Evolutionary conservation across 495 filamentous ascomycete species (phyloP).

Genomic region (Oleoguttula mirabilis): DNA sequence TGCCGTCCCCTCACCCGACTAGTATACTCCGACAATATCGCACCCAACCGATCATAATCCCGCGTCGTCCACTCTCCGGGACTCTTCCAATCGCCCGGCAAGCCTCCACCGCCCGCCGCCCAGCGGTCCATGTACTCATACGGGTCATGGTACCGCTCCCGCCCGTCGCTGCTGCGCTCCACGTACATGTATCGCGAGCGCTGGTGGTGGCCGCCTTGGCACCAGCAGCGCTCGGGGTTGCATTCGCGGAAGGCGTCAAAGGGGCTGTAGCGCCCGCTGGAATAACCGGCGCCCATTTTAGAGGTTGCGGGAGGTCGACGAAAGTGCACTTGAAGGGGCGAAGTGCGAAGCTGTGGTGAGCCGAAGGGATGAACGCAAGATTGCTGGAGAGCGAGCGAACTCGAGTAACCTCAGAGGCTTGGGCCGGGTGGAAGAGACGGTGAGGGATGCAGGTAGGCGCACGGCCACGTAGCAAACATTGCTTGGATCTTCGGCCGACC

Average conservation of each 20-base stretch:
- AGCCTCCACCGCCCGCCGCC: neutral
- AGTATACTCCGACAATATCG: conserved; percentile 6
- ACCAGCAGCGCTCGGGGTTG: neutral
- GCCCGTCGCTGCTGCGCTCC: conserved; percentile 2
- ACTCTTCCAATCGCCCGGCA: neutral
- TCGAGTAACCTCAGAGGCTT: neutral
- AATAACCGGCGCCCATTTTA: conserved; percentile 7
- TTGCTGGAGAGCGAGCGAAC: neutral
- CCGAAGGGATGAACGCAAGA: neutral
- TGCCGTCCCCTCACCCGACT: neutral
- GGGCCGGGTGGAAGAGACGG: neutral
- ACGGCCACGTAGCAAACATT: neutral
- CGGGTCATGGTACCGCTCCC: neutral
- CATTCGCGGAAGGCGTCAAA: neutral
- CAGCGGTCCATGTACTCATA: neutral
- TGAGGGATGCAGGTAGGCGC: neutral
- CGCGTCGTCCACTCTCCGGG: neutral
- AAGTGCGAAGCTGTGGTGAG: neutral
- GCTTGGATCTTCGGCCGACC: neutral
- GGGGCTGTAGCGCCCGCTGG: conserved; percentile 2
- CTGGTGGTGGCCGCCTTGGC: neutral
- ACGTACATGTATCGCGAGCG: neutral
- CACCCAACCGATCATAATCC: conserved; percentile 9
- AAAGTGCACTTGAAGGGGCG: neutral
- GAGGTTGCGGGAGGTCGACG: neutral